phyloP scores from a whole-genome alignment of 2,329 filamentous ascomycete species.

The Neofusicoccum sp. region DNA sequence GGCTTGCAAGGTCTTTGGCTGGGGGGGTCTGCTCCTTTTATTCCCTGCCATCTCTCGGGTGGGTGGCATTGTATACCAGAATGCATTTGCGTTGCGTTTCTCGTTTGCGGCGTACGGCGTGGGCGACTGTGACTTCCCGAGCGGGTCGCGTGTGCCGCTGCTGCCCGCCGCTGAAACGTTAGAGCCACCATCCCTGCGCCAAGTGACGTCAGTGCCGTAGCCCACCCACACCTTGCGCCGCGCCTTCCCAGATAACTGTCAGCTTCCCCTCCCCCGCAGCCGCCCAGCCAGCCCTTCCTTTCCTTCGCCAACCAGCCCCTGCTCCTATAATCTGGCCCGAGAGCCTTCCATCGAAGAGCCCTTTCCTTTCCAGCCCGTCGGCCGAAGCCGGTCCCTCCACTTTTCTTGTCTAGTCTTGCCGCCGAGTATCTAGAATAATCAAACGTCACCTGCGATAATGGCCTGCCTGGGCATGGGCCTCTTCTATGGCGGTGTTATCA shows the following conservation, averaged over 20 bases:
- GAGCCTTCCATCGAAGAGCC: too few species aligned
- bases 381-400: not conserved
- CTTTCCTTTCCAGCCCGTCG: not conserved
- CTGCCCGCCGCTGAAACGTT: not conserved
- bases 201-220: not conserved
- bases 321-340: too few species aligned
- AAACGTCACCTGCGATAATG: slow-evolving; percentile 23
- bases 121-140: not conserved
- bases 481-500: slow-evolving; percentile 43
- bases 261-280: not conserved
- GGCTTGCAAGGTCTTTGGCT: not conserved
- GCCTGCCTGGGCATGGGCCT: slow-evolving; percentile 35
- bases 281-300: not conserved
- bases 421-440: not conserved
- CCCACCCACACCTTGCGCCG: not conserved
- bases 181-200: not conserved
- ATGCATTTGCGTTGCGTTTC: slow-evolving; percentile 8
- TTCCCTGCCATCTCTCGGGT: not conserved
- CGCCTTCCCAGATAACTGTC: not conserved
- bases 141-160: not conserved
- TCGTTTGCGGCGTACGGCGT: too few species aligned
- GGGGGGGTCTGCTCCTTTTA: not conserved
- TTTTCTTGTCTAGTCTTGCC: too few species aligned
- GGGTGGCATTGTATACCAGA: slow-evolving; percentile 18
- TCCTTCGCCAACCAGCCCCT: too few species aligned